Evolutionary conservation across 495 filamentous ascomycete species (phyloP).

Genomic region (Lasiosphaeria ovina): DNA sequence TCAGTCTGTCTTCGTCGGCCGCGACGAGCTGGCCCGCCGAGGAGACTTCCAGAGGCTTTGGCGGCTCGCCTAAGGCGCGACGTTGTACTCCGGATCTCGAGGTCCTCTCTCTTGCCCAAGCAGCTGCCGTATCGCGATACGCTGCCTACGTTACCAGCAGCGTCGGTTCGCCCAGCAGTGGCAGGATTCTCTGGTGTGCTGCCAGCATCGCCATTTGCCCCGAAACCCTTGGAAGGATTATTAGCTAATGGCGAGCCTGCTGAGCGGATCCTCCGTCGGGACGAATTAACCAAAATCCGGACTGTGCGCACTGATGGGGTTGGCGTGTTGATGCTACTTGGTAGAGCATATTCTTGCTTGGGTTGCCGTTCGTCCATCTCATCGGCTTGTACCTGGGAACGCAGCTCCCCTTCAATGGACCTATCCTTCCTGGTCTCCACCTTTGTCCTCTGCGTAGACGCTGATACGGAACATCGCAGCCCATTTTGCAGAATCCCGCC

Average conservation of each 20-base stretch:
- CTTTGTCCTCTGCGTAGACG: conserved; percentile 37
- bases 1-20: conserved; percentile 73
- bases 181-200: conserved; percentile 40
- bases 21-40: conserved; percentile 71
- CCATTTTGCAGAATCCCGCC: conserved; percentile 29
- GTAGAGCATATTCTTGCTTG: conserved; percentile 19
- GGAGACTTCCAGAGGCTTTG: conserved; percentile 67
- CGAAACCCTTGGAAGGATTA: conserved; percentile 33
- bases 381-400: too few species aligned
- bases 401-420: conserved; percentile 29
- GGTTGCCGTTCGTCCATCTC: conserved; percentile 18
- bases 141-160: too few species aligned
- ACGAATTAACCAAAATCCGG: conserved; percentile 52
- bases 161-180: conserved; percentile 45
- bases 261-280: conserved; percentile 35
- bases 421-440: conserved; percentile 38
- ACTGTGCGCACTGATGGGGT: conserved; percentile 62
- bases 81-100: conserved; percentile 63
- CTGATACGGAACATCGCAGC: conserved; percentile 38
- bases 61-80: conserved; percentile 69
- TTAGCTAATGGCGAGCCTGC: conserved; percentile 44
- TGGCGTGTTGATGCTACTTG: conserved; percentile 62
- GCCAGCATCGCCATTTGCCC: conserved; percentile 35
- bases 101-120: too few species aligned
- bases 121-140: too few species aligned